Conservation (phyloP, 2,329 filamentous ascomycete species). For the Ceratocystis variospora region DNA sequence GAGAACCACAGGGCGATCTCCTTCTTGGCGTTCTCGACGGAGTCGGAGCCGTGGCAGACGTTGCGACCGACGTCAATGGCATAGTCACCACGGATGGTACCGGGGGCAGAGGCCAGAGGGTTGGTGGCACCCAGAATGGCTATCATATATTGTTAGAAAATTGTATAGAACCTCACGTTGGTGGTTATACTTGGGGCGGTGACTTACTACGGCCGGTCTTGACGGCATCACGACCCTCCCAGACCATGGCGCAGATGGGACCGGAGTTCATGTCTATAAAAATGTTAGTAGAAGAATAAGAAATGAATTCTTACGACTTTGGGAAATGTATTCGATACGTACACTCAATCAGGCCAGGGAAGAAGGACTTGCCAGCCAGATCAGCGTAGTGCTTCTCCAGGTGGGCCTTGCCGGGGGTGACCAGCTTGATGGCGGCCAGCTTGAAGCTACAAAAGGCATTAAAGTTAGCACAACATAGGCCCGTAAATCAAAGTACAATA, state of each 20-base stretch:
- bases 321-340: constrained; percentile 29
- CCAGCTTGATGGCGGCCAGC: constrained; percentile 94
- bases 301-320: too few species aligned
- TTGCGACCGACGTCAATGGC: constrained; percentile 78
- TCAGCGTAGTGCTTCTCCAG: constrained; percentile 97
- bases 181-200: not conserved
- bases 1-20: constrained; percentile 99
- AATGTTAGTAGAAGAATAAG: constrained; percentile 19
- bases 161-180: constrained; percentile 11
- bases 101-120: constrained; percentile 83
- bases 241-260: constrained; percentile 98
- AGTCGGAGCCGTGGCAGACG: constrained; percentile 99
- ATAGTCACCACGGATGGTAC: constrained; percentile 94
- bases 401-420: constrained; percentile 78
- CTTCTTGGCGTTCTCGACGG: constrained; percentile 98
- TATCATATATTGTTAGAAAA: constrained; percentile 25
- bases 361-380: constrained; percentile 90
- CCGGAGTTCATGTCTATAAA: constrained; percentile 81
- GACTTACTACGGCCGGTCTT: constrained; percentile 82
- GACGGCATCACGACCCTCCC: constrained; percentile 97
- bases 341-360: constrained; percentile 86
- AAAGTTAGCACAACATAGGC: not conserved
- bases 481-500: not conserved
- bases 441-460: constrained; percentile 56
- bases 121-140: constrained; percentile 97